Percentiles rank a stretch among this genome's conserved stretches.
Conservation (phyloP, 768 basidiomycete species). For the Leccinum barrowsii region DNA sequence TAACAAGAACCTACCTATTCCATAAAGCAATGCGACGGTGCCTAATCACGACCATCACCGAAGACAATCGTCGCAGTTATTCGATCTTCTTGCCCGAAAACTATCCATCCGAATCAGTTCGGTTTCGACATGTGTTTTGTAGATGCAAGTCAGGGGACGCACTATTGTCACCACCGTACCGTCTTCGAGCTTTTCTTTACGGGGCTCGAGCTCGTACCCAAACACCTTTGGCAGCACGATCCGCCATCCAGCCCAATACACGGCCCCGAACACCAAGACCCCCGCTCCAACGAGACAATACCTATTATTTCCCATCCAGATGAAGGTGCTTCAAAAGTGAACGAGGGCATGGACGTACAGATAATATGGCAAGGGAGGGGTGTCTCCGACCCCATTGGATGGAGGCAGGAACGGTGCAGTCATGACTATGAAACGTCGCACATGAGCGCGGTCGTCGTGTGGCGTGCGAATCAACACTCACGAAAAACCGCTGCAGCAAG, state of each 20-base stretch:
- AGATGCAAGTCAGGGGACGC: constrained; percentile 12
- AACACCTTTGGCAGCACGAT: constrained; percentile 46
- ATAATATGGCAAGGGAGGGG: constrained; percentile 59
- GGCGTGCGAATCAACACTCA: constrained; percentile 24
- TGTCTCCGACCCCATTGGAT: constrained; percentile 52
- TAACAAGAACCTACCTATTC: neutral
- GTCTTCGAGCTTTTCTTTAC: constrained; percentile 47
- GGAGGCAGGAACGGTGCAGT: constrained; percentile 55
- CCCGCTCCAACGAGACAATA: constrained; percentile 54
- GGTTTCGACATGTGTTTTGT: neutral
- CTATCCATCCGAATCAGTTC: neutral
- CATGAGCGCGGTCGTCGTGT: neutral
- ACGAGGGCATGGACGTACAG: constrained; percentile 26
- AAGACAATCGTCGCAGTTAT: neutral
- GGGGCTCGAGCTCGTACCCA: constrained; percentile 44
- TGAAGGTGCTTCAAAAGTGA: constrained; percentile 32
- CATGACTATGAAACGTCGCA: constrained; percentile 36
- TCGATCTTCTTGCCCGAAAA: neutral
- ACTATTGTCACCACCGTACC: constrained; percentile 55
- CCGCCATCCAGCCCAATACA: constrained; percentile 57
- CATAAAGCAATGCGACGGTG: neutral
- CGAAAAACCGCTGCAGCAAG: constrained; percentile 48
- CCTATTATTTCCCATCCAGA: constrained; percentile 27
- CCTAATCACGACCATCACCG: neutral
- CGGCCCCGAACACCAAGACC: constrained; percentile 42